Evolutionary conservation across 2,329 filamentous ascomycete species (phyloP), one percentile per base, ranked within the genome.

Genomic region (Aspergillus brasiliensis): DNA sequence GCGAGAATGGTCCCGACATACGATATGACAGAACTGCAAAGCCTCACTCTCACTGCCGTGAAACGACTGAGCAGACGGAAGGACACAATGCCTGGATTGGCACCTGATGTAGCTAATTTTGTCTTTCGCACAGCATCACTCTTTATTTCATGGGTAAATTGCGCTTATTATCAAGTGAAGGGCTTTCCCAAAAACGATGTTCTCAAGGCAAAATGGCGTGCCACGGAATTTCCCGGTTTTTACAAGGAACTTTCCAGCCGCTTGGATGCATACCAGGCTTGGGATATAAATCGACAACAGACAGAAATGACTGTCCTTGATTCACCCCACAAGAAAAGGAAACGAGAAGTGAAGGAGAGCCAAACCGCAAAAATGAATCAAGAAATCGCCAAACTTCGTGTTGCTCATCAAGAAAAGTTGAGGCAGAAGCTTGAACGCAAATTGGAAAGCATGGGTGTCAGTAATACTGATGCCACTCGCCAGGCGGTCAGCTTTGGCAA

Each of bases 391-490:
- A 77, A 79, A 56, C 74, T 77, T n/a, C 83, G 86, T 56, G 72
- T 82, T 4, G 74, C 80, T 58, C 80, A 84, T 57, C 84, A 88
- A 68, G 81, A 85, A 55, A 72, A 77, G 62, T 85, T 87, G 27
- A 72, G 74, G 57, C 67, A 72, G 59, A 64, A 59, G 7, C 64
- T 81, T 25, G 71, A 74, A 49, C 51, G 67, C 21, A 69, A 70
- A 28, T 59, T 76, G 54, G 65, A 71, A 40, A 69, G 62, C 17
- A 72, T 70, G 59, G 75, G 73, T 6, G 51, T 74, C 15, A 70
- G 67, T 52, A 71, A 74, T 51, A 63, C 68, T 51, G 65, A 81
- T 78, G 60, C 78, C 84, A 37, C 82, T 77, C 65, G 75, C 74
- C 65, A 80, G 73, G 62, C 76, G 84, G 62, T 83, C 75, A 64